Conservation (phyloP, 208 protist genomes). For the Naegleria fowleri region DNA sequence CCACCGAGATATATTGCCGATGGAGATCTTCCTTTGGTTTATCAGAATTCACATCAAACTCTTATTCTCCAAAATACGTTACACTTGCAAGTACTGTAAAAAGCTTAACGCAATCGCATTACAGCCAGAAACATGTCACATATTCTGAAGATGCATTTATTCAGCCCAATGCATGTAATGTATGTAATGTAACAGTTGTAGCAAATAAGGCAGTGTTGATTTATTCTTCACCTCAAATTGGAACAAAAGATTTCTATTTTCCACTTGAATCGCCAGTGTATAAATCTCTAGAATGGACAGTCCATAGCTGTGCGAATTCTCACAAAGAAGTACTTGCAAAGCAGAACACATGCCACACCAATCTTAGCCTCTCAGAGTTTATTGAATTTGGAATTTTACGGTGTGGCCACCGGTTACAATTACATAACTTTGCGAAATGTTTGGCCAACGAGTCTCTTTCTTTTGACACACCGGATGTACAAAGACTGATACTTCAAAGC, state of each 20-base stretch:
- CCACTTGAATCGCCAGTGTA: not conserved
- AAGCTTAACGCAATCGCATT: not conserved
- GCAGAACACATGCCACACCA: not conserved
- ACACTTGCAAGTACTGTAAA: not conserved
- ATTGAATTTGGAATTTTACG: not conserved
- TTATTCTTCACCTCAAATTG: not conserved
- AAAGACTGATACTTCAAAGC: not conserved
- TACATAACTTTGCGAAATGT: not conserved
- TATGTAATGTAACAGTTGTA: not conserved
- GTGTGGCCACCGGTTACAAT: not conserved
- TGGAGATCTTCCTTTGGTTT: too few species aligned
- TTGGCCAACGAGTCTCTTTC: not conserved
- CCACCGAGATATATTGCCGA: too few species aligned
- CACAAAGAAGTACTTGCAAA: slow-evolving; percentile 6
- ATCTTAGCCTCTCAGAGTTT: not conserved
- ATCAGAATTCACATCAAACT: too few species aligned
- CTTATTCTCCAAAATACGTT: not conserved
- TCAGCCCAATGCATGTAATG: not conserved
- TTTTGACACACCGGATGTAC: not conserved
- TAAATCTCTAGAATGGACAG: not conserved
- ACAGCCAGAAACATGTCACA: not conserved
- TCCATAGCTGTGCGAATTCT: not conserved
- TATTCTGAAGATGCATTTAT: not conserved
- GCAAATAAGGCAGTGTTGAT: not conserved
- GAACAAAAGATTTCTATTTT: not conserved